phyloP scores from a whole-genome alignment of 495 filamentous ascomycete genomes.

The Parmelia sp. region DNA sequence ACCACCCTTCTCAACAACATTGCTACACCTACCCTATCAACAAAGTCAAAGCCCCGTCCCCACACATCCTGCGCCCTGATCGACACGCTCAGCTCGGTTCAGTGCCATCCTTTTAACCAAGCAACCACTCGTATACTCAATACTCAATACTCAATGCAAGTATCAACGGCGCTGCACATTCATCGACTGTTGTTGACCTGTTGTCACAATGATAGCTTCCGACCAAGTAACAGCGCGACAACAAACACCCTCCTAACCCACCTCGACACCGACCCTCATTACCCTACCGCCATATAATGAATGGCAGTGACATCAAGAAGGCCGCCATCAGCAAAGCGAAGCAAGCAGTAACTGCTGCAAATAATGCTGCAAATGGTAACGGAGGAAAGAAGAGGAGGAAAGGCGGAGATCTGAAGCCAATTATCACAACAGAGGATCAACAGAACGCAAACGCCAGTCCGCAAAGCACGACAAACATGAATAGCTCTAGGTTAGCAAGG shows the following conservation, averaged over 20 bases:
- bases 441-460: constrained; percentile 36
- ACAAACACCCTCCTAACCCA: neutral
- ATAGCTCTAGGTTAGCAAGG: constrained; percentile 48
- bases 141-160: constrained; percentile 13
- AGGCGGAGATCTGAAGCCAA: constrained; percentile 77
- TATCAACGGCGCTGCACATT: neutral
- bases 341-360: constrained; percentile 57
- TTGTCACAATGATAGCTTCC: constrained; percentile 3
- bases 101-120: neutral
- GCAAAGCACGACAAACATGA: constrained; percentile 35
- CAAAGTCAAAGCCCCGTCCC: neutral
- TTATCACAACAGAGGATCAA: constrained; percentile 72
- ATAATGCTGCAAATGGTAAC: constrained; percentile 59
- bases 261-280: neutral
- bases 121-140: neutral
- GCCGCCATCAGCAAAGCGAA: constrained; percentile 73
- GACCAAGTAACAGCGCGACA: constrained; percentile 4
- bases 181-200: constrained; percentile 2
- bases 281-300: constrained; percentile 47
- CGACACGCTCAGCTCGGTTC: constrained; percentile 9
- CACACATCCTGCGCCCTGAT: constrained; percentile 6
- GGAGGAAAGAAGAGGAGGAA: constrained; percentile 68
- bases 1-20: constrained; percentile 1
- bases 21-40: constrained; percentile 2
- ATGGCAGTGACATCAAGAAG: constrained; percentile 67